Conservation (phyloP, 2,329 filamentous ascomycete genomes). For the Ambrosiella beaveri region DNA sequence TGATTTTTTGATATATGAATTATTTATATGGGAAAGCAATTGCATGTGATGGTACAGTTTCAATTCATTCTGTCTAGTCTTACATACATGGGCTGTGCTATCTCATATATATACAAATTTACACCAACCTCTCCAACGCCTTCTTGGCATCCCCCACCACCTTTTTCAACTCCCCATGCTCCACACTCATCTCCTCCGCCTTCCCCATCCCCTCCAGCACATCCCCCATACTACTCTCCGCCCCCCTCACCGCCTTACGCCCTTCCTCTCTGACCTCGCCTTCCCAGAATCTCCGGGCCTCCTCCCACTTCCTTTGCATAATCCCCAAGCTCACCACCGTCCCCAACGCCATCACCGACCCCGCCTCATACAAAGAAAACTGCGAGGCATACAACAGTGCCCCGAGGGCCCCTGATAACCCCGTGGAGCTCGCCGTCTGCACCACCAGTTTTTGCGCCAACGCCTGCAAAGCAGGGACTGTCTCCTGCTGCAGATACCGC, state of each 20-base stretch:
- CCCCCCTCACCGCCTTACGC: constrained; percentile 40
- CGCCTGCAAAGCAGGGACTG: constrained; percentile 53
- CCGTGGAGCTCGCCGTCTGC: constrained; percentile 56
- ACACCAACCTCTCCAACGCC: constrained; percentile 20
- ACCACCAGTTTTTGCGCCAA: constrained; percentile 59
- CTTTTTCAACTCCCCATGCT: constrained; percentile 22
- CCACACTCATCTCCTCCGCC: constrained; percentile 18
- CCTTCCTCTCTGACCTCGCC: constrained; percentile 50
- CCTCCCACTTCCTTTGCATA: constrained; percentile 47
- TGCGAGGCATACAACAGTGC: constrained; percentile 40
- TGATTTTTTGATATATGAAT: constrained; percentile 6
- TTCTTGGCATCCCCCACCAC: constrained; percentile 33
- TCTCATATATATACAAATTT: neutral
- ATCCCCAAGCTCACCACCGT: constrained; percentile 40
- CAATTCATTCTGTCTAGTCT: neutral
- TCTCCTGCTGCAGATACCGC: constrained; percentile 46
- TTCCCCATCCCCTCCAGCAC: constrained; percentile 23
- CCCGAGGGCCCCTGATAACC: constrained; percentile 37
- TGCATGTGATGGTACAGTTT: neutral
- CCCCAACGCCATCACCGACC: constrained; percentile 43
- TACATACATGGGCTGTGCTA: constrained; percentile 2
- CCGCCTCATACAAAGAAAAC: constrained; percentile 42
- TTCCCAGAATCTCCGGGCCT: constrained; percentile 43
- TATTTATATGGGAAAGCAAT: neutral
- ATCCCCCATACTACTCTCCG: constrained; percentile 34